Percentiles rank a stretch among this genome's conserved stretches.
Conservation (phyloP, 139 green algal genomes). For the Chlorella sp. region DNA sequence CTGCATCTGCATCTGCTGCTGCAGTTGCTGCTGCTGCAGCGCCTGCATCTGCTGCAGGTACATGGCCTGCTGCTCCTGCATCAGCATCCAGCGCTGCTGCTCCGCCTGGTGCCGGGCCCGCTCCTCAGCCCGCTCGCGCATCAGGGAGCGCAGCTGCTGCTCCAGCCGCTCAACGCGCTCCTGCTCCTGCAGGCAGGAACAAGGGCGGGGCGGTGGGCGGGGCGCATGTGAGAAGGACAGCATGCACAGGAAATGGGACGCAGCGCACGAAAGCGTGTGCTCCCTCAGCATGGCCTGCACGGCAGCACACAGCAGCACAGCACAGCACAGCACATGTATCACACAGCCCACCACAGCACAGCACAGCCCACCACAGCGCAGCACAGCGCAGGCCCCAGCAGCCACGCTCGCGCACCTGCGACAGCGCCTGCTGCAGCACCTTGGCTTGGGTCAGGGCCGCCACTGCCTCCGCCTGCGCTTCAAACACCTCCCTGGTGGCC, state of each 20-base stretch:
- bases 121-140: slow-evolving; percentile 15
- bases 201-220: too few species aligned
- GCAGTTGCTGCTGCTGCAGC: background rate
- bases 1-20: background rate
- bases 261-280: too few species aligned
- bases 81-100: background rate
- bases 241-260: background rate
- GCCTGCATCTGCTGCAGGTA: background rate
- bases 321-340: background rate
- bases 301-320: background rate
- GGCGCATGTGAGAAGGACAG: too few species aligned
- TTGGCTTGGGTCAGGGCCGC: background rate
- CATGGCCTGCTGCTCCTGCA: background rate
- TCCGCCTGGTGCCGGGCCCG: background rate
- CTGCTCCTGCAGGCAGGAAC: slow-evolving; percentile 1
- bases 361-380: background rate
- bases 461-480: slow-evolving; percentile 23
- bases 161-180: background rate
- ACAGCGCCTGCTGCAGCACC: slow-evolving; percentile 25
- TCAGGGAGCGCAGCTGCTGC: slow-evolving; percentile 1
- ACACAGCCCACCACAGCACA: too few species aligned
- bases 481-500: background rate
- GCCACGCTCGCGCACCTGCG: background rate
- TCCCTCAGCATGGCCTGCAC: background rate
- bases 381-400: background rate